Conservation (phyloP, 257 asterid genomes). For the Solanum infundibuliforme region DNA sequence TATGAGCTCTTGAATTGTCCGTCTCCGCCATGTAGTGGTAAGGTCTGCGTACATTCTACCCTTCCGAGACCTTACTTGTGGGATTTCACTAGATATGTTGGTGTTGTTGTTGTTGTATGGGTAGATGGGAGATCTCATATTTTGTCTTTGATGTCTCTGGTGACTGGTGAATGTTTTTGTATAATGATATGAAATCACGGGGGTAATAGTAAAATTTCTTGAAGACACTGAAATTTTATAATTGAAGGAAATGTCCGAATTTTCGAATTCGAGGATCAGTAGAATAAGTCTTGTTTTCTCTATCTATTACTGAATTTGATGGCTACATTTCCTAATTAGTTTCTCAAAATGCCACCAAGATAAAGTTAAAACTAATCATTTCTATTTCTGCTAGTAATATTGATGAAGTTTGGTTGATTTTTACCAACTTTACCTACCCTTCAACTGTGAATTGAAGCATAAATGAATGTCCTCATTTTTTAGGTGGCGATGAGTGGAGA, state of each 20-base stretch:
- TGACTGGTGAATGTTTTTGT: neutral
- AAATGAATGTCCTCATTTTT: constrained; percentile 3
- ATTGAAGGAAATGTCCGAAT: neutral
- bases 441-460: constrained; percentile 12
- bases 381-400: neutral
- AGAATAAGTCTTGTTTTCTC: neutral
- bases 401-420: neutral
- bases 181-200: neutral
- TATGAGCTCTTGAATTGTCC: neutral
- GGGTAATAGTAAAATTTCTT: neutral
- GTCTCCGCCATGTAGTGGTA: neutral
- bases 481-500: constrained; percentile 79
- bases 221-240: neutral
- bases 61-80: neutral
- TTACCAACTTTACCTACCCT: neutral
- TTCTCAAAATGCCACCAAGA: neutral
- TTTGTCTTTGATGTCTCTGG: neutral
- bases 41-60: neutral
- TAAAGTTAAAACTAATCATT: neutral
- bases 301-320: neutral
- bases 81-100: neutral
- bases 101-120: neutral
- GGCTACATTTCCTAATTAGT: neutral
- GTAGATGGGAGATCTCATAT: neutral
- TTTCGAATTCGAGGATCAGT: neutral